phyloP scores from a whole-genome alignment of 2,329 filamentous ascomycete species.

The Diaporthe australafricana region DNA sequence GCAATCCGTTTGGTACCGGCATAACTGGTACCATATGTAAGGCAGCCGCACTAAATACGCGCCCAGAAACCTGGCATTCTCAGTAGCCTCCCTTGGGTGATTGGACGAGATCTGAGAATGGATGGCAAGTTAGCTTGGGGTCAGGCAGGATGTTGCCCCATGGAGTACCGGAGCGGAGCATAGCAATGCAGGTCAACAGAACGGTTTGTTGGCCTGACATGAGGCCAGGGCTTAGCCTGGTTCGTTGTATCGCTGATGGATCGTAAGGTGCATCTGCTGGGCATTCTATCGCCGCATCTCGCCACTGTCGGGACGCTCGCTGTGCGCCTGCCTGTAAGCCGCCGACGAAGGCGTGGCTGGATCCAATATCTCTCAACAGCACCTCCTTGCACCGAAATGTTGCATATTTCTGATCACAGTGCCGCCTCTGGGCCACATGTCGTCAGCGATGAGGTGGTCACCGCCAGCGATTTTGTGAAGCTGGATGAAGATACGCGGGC shows the following conservation, averaged over 20 bases:
- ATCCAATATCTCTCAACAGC: constrained; percentile 7
- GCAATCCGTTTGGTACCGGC: constrained; percentile 27
- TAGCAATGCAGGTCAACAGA: constrained; percentile 24
- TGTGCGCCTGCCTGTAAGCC: background rate
- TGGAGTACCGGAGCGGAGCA: constrained; percentile 27
- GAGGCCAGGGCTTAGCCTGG: constrained; percentile 31
- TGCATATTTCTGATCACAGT: background rate
- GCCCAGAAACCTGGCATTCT: constrained; percentile 17
- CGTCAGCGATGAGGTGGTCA: background rate
- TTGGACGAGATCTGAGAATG: constrained; percentile 29
- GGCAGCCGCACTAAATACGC: constrained; percentile 23
- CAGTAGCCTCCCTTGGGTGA: constrained; percentile 29
- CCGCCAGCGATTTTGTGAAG: background rate
- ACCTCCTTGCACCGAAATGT: background rate
- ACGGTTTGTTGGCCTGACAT: constrained; percentile 34
- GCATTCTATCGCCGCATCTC: constrained; percentile 13
- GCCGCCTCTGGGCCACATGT: background rate
- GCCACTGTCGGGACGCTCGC: constrained; percentile 6
- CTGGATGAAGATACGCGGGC: constrained; percentile 17
- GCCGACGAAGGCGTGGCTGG: background rate
- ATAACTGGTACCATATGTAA: constrained; percentile 24
- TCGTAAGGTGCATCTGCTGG: constrained; percentile 20
- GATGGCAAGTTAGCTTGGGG: constrained; percentile 7
- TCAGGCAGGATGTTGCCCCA: constrained; percentile 23
- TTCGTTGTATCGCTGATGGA: constrained; percentile 31